phyloP scores from a whole-genome alignment of 768 basidiomycete species.

The Collybia nuda region DNA sequence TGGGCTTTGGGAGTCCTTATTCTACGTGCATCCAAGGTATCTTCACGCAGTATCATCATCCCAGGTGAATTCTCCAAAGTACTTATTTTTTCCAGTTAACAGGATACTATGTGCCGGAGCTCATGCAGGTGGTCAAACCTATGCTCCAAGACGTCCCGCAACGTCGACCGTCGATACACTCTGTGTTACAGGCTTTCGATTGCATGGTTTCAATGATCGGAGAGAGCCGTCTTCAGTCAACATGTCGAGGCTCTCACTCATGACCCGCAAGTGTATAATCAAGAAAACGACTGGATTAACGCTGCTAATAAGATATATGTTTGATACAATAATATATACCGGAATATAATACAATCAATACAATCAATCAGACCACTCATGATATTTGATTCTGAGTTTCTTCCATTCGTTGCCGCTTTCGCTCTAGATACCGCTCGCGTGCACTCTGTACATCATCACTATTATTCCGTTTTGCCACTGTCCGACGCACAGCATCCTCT shows the following conservation, averaged over 20 bases:
- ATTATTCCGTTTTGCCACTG: constrained; percentile 73
- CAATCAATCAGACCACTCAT: constrained; percentile 2
- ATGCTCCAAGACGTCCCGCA: constrained; percentile 59
- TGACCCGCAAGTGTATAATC: too few relatives aligned
- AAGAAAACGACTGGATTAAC: too few relatives aligned
- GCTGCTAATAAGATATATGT: too few relatives aligned
- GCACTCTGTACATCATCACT: constrained; percentile 74
- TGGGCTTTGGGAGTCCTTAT: constrained; percentile 72
- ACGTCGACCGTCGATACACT: constrained; percentile 48
- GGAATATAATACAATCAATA: constrained; percentile 2
- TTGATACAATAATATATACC: constrained; percentile 2
- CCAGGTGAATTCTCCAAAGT: constrained; percentile 2
- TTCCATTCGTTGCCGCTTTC: constrained; percentile 80
- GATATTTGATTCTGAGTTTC: constrained; percentile 21
- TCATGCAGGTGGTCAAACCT: constrained; percentile 52
- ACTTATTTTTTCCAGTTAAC: constrained; percentile 39
- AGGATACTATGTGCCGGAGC: constrained; percentile 56
- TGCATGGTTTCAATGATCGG: constrained; percentile 42
- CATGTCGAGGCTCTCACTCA: constrained; percentile 17
- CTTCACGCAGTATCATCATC: constrained; percentile 9
- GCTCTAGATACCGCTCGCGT: constrained; percentile 68
- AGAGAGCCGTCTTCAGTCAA: constrained; percentile 25
- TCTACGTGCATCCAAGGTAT: constrained; percentile 63
- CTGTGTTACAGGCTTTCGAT: constrained; percentile 54
- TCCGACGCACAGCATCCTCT: constrained; percentile 62